Evolutionary conservation across 2,329 filamentous ascomycete genomes (phyloP), one percentile per base, ranked within the genome.

Genomic region (Alternaria ethzedia): DNA sequence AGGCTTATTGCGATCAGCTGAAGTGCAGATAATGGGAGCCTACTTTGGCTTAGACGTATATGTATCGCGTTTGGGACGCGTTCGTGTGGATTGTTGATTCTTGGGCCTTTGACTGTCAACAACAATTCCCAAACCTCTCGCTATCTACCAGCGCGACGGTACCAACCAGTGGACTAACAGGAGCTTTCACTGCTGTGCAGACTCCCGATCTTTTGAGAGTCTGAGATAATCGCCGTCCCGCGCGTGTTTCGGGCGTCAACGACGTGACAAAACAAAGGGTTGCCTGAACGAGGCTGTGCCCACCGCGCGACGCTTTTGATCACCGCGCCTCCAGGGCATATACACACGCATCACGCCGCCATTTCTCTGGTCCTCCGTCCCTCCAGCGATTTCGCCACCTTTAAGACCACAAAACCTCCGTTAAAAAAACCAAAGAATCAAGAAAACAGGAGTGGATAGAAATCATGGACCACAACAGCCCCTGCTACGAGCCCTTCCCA

Each of bases 251-350:
- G 49, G 49, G 20, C 30, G 30, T 41, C 49, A 47, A 17, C 49
- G 41, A 30, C 23, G 46, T 58, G 26, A 47, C 47, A 30, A 50
- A 41, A 56, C 30, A 25, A 47, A 41, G 54, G 59, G 49, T 52
- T 58, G 59, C 59, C 59, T 61, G 26, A 61, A 58, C n/a, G 59
- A 58, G 59, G 59, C 59, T 61, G 59, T 58, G 59, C 59, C 36
- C 32, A 32, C 49, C 28, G 49, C 30, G 15, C 30, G 11, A 41
- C 49, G 30, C 49, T 23, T 52, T 25, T 17, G 32, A 51, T 36
- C 23, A 44, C 21, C 28, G 46, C 54, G 44, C 47, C 21, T 32
- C 23, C 20, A 25, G 20, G 17, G 12, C 44, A 46, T 17, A 25
- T 59, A 36, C 23, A 32, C 20, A 36, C n/a, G n/a, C 13, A 32